These are phyloP conservation scores for Myrica gale DNA, from an alignment of 306 rosid genomes.

Conservation along the genomic window DNA sequence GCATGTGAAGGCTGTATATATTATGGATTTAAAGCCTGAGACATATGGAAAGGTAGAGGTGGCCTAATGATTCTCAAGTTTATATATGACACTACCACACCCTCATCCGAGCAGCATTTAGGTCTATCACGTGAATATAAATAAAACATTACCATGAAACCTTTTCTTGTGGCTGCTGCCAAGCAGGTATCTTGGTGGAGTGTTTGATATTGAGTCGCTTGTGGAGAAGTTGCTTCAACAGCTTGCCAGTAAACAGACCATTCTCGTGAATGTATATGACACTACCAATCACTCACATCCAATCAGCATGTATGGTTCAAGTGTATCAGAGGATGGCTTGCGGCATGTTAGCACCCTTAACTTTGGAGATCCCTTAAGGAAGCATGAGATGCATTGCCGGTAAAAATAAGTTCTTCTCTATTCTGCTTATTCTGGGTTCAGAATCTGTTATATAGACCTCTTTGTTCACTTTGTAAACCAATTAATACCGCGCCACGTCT, in stretches of 20 bases:
- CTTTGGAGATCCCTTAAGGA: slow-evolving; percentile 93
- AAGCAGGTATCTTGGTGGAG: slow-evolving; percentile 94
- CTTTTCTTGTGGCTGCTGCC: slow-evolving; percentile 9
- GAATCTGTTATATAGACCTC: slow-evolving; percentile 4
- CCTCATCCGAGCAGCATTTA: neutral
- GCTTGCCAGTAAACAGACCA: slow-evolving; percentile 95
- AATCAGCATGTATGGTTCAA: slow-evolving; percentile 87
- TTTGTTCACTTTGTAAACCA: neutral
- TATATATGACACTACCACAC: neutral
- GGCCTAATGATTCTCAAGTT: neutral
- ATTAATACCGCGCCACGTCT: neutral
- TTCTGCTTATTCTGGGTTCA: neutral
- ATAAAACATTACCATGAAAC: neutral
- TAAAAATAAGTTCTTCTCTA: slow-evolving; percentile 22
- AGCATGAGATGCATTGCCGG: slow-evolving; percentile 99
- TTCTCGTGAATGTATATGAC: slow-evolving; percentile 87
- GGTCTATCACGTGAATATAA: neutral
- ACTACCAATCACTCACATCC: slow-evolving; percentile 77
- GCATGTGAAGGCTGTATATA: neutral
- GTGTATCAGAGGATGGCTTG: slow-evolving; percentile 61
- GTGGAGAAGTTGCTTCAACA: slow-evolving; percentile 97
- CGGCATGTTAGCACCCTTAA: slow-evolving; percentile 64
- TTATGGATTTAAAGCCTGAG: neutral
- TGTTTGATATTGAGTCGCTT: slow-evolving; percentile 87
- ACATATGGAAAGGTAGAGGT: neutral